Evolutionary conservation across 1,139 yeast species (phyloP).

Genomic region (Lodderomyces metapsilosis): DNA sequence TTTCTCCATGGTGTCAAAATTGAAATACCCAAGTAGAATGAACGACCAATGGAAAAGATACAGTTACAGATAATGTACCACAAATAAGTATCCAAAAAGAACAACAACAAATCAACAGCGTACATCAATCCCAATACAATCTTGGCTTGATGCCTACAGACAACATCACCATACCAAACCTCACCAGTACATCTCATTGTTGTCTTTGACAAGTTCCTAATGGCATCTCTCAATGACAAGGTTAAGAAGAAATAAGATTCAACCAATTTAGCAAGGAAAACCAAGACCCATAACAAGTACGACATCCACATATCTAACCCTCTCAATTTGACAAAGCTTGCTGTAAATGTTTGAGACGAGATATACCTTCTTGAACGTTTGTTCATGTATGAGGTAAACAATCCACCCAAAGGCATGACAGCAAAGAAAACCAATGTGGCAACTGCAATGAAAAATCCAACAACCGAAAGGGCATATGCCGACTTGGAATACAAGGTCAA

Average conservation of each 20-base stretch:
- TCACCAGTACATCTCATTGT: conserved; percentile 73
- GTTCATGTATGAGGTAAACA: conserved; percentile 90
- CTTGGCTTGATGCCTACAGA: conserved; percentile 84
- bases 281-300: conserved; percentile 83
- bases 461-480: conserved; percentile 80
- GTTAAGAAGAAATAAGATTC: conserved; percentile 95
- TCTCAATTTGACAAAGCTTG: conserved; percentile 73
- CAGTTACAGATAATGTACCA: conserved; percentile 97
- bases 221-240: conserved; percentile 90
- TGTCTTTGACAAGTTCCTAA: conserved; percentile 58
- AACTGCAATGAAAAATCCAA: conserved; percentile 86
- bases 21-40: conserved; percentile 97
- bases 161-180: conserved; percentile 70
- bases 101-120: conserved; percentile 86
- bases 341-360: conserved; percentile 95
- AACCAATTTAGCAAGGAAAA: conserved; percentile 80
- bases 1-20: conserved; percentile 99
- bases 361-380: conserved; percentile 86
- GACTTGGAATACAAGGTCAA: conserved; percentile 64
- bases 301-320: conserved; percentile 98
- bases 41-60: conserved; percentile 93
- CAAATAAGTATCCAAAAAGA: conserved; percentile 97
- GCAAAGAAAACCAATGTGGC: conserved; percentile 84
- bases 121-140: conserved; percentile 90
- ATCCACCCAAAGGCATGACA: conserved; percentile 95